Evolutionary conservation across 495 filamentous ascomycete genomes (phyloP).

Genomic region (Podospora pseudopauciseta): DNA sequence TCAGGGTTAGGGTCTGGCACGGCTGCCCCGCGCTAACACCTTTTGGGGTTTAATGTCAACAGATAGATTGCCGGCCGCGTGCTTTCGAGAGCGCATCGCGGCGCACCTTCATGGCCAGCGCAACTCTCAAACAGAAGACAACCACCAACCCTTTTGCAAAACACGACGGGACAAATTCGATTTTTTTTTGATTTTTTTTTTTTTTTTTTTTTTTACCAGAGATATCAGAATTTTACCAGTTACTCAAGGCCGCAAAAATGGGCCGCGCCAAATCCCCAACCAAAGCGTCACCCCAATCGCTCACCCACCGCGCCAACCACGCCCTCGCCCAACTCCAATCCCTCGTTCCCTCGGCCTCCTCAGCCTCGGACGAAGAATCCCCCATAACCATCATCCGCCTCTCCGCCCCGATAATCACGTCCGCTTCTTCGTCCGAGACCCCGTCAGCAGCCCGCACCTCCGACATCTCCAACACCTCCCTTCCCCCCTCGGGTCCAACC

Average conservation of each 20-base stretch:
- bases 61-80: constrained; percentile 11
- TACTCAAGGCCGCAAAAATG: background rate
- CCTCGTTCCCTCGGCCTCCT: constrained; percentile 35
- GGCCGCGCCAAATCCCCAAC: constrained; percentile 8
- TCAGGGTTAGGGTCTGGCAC: background rate
- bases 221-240: too few species aligned
- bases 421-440: background rate
- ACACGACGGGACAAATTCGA: background rate
- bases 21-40: background rate
- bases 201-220: too few species aligned
- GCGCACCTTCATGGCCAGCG: background rate
- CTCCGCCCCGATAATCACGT: background rate
- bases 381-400: background rate
- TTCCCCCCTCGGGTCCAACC: constrained; percentile 57
- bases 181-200: too few species aligned
- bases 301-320: constrained; percentile 17
- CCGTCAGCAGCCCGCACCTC: constrained; percentile 50
- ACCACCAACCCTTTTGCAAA: background rate
- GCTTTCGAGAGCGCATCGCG: background rate
- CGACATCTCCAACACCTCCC: constrained; percentile 60
- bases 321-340: constrained; percentile 31
- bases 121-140: background rate
- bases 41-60: constrained; percentile 16
- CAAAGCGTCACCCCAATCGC: constrained; percentile 11
- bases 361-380: constrained; percentile 50